phyloP scores from a whole-genome alignment of 495 filamentous ascomycete genomes.

The Penicillium egyptiacum region DNA sequence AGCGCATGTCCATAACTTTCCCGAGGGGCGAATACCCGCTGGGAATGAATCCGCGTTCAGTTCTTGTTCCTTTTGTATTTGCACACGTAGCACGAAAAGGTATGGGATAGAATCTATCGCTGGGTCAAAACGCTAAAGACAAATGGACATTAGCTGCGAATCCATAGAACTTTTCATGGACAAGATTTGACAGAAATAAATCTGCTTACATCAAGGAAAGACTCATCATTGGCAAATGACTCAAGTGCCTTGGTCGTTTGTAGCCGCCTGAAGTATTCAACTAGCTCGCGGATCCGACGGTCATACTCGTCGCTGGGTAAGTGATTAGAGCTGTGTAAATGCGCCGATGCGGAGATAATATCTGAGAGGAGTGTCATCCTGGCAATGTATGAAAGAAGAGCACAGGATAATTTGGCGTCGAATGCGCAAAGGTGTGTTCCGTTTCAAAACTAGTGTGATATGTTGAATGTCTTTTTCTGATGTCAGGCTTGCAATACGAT shows the following conservation, averaged over 20 bases:
- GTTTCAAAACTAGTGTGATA: not conserved
- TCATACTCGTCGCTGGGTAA: constrained; percentile 31
- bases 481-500: not conserved
- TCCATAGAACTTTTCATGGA: not conserved
- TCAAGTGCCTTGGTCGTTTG: constrained; percentile 21
- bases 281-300: constrained; percentile 29
- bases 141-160: constrained; percentile 1
- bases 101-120: constrained; percentile 44
- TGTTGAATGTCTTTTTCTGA: not conserved
- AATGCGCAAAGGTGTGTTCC: not conserved
- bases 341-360: constrained; percentile 18
- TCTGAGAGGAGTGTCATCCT: constrained; percentile 18
- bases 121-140: constrained; percentile 41
- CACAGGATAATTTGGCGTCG: constrained; percentile 5
- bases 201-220: constrained; percentile 34
- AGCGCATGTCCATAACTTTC: constrained; percentile 49
- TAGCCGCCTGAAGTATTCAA: constrained; percentile 26
- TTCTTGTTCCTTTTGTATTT: constrained; percentile 32
- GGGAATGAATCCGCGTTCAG: constrained; percentile 21
- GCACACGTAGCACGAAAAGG: constrained; percentile 39
- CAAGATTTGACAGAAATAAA: not conserved
- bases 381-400: not conserved
- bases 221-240: constrained; percentile 16
- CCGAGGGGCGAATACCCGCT: constrained; percentile 31
- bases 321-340: constrained; percentile 9